These are phyloP conservation scores for Planoprotostelium fungivorum DNA, from an alignment of 78 protist species.

Conservation along the genomic window DNA sequence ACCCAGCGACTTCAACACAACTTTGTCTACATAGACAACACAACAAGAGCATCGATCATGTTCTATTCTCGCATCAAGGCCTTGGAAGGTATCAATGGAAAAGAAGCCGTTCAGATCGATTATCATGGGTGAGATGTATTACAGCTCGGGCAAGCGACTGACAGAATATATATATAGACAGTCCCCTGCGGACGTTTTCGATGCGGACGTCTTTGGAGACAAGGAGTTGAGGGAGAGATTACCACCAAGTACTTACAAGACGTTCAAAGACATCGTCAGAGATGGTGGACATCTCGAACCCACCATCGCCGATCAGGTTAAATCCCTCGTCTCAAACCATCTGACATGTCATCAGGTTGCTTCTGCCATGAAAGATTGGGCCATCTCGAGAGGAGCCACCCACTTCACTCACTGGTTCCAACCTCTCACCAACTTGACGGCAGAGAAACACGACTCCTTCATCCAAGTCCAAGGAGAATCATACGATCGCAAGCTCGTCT, in stretches of 20 bases:
- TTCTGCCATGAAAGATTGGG: constrained; percentile 87
- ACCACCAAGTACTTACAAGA: not conserved
- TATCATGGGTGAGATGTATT: too few species aligned
- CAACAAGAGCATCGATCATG: too few species aligned
- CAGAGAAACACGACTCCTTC: constrained; percentile 78
- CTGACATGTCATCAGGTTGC: constrained; percentile 10
- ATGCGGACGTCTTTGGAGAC: not conserved
- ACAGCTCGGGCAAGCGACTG: too few species aligned
- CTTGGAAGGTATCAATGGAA: too few species aligned
- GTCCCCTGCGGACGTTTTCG: too few species aligned
- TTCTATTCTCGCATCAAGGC: too few species aligned
- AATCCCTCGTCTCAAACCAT: not conserved
- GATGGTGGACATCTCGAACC: not conserved
- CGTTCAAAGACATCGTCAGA: not conserved
- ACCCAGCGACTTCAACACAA: too few species aligned
- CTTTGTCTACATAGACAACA: too few species aligned
- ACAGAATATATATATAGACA: too few species aligned
- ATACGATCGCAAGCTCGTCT: constrained; percentile 24
- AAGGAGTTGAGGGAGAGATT: not conserved
- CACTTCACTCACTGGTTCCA: constrained; percentile 88
- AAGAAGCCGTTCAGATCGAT: too few species aligned
- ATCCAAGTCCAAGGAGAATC: constrained; percentile 22
- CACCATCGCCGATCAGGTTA: not conserved
- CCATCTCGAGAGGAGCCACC: constrained; percentile 72
- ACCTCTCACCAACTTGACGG: constrained; percentile 70